These are phyloP conservation scores for Helicostylum pulchrum DNA, from an alignment of 192 early-diverging fungal genomes.

Conservation along the genomic window DNA sequence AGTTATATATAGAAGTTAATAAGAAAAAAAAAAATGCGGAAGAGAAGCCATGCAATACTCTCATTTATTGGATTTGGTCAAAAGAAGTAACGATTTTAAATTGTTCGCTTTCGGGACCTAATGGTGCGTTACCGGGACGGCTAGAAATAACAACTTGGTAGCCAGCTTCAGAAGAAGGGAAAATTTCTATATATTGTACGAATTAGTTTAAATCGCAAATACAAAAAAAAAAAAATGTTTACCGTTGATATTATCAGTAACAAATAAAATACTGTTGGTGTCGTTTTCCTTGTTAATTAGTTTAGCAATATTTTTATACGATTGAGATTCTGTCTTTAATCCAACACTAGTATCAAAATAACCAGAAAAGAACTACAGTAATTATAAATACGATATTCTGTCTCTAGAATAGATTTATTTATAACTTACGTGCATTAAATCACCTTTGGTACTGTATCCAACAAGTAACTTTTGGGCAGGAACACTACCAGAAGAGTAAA, in stretches of 20 bases:
- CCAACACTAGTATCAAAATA: slow-evolving; percentile 95
- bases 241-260: slow-evolving; percentile 89
- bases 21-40: too few relatives aligned
- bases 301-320: slow-evolving; percentile 74
- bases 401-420: background rate
- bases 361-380: slow-evolving; percentile 65
- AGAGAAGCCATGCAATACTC: too few relatives aligned
- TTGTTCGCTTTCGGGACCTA: slow-evolving; percentile 26
- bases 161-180: slow-evolving; percentile 70
- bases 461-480: slow-evolving; percentile 93
- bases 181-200: slow-evolving; percentile 54
- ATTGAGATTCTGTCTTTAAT: slow-evolving; percentile 61
- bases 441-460: slow-evolving; percentile 74
- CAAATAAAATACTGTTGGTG: slow-evolving; percentile 65
- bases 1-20: too few relatives aligned
- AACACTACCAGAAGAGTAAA: slow-evolving; percentile 96
- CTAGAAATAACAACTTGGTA: slow-evolving; percentile 65
- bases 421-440: slow-evolving; percentile 57
- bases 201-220: slow-evolving; percentile 3
- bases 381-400: background rate
- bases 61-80: slow-evolving; percentile 27
- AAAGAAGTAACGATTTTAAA: slow-evolving; percentile 30
- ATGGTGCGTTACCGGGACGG: slow-evolving; percentile 73
- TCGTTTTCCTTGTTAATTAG: slow-evolving; percentile 54
- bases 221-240: slow-evolving; percentile 9